Conservation (phyloP, 371 early-diverging fungal genomes). For the Mycotypha africana region DNA sequence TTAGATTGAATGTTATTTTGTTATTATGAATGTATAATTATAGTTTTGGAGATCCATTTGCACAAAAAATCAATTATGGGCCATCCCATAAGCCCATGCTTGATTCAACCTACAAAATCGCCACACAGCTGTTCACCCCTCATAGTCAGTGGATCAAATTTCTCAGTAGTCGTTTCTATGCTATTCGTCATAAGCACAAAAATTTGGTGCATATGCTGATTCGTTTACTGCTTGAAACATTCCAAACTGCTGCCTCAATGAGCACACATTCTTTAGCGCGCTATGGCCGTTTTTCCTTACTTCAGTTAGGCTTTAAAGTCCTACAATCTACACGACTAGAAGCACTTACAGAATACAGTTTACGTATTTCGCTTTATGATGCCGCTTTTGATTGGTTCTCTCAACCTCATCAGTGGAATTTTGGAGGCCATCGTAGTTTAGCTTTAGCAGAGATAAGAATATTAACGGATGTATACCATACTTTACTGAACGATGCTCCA, state of each 20-base stretch:
- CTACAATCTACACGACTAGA: conserved; percentile 65
- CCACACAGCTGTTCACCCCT: conserved; percentile 63
- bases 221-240: conserved; percentile 73
- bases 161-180: conserved; percentile 76
- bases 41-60: conserved; percentile 66
- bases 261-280: conserved; percentile 73
- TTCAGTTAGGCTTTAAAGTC: conserved; percentile 75
- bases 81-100: conserved; percentile 79
- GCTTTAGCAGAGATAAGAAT: conserved; percentile 63
- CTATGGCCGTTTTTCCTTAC: conserved; percentile 72
- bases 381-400: conserved; percentile 76
- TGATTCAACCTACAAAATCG: conserved; percentile 53
- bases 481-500: conserved; percentile 64
- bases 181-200: conserved; percentile 68
- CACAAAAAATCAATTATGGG: conserved; percentile 84
- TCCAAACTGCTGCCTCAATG: conserved; percentile 54
- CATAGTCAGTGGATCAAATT: conserved; percentile 87
- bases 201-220: conserved; percentile 69
- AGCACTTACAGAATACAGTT: conserved; percentile 57
- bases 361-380: conserved; percentile 58
- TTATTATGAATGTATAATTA: no score
- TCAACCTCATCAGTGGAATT: conserved; percentile 61
- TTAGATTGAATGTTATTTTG: no score
- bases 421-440: conserved; percentile 63
- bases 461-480: conserved; percentile 60